A percentile compares a stretch with the other conserved stretches of the same genome.
Evolutionary conservation across 805 yeast genomes (phyloP).

Genomic region (Nakazawaea holstii): DNA sequence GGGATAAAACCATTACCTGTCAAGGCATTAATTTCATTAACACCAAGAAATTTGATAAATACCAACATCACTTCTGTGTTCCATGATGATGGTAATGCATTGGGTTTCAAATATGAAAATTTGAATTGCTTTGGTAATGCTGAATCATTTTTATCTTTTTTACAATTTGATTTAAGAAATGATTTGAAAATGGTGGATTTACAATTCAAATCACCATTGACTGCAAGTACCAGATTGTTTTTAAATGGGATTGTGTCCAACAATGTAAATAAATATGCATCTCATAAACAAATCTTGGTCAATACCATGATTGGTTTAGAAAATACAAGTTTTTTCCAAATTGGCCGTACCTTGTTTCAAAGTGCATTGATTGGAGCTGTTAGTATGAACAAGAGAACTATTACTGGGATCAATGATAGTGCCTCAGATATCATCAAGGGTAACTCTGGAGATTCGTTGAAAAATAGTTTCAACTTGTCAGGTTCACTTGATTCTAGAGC

Average conservation of each 20-base stretch:
- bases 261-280: slow-evolving; percentile 43
- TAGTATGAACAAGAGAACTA: slow-evolving; percentile 51
- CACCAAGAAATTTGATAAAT: slow-evolving; percentile 25
- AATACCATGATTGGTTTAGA: slow-evolving; percentile 50
- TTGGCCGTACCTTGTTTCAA: slow-evolving; percentile 20
- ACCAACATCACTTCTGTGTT: slow-evolving; percentile 29
- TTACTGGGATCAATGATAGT: slow-evolving; percentile 43
- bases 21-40: slow-evolving; percentile 25
- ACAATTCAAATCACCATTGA: slow-evolving; percentile 38
- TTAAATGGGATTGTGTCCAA: slow-evolving; percentile 41
- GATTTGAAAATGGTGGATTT: slow-evolving; percentile 46
- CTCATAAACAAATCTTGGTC: slow-evolving; percentile 46
- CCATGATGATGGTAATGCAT: slow-evolving; percentile 27
- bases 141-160: slow-evolving; percentile 49
- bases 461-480: slow-evolving; percentile 44
- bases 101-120: slow-evolving; percentile 29
- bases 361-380: slow-evolving; percentile 41
- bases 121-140: slow-evolving; percentile 66
- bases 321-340: slow-evolving; percentile 23
- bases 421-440: slow-evolving; percentile 54
- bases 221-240: slow-evolving; percentile 41
- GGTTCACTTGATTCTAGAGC: slow-evolving; percentile 39
- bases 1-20: slow-evolving; percentile 25
- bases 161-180: slow-evolving; percentile 35
- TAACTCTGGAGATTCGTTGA: slow-evolving; percentile 58